Conservation (phyloP, 768 basidiomycete genomes). For the Leccinum olivaceopallidum region DNA sequence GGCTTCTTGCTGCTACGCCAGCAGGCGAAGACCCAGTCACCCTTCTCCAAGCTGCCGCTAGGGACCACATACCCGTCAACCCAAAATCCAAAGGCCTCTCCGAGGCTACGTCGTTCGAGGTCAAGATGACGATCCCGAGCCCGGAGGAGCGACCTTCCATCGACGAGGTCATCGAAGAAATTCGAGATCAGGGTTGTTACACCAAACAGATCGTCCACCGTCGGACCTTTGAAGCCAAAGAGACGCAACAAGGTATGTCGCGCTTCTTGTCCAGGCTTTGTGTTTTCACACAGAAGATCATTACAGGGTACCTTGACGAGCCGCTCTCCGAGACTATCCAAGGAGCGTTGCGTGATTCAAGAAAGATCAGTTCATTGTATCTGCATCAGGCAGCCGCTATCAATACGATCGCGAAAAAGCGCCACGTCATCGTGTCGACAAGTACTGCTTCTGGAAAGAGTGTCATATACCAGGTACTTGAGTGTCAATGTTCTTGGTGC, state of each 20-base stretch:
- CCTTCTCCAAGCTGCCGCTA: constrained; percentile 66
- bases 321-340: constrained; percentile 58
- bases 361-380: constrained; percentile 67
- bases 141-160: constrained; percentile 58
- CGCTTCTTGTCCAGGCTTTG: background rate
- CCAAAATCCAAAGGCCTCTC: constrained; percentile 32
- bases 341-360: constrained; percentile 54
- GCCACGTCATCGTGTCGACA: constrained; percentile 85
- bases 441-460: constrained; percentile 91
- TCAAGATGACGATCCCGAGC: constrained; percentile 34
- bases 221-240: constrained; percentile 53
- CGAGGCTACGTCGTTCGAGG: constrained; percentile 1
- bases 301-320: constrained; percentile 47
- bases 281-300: too few species aligned
- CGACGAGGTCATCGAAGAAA: constrained; percentile 54
- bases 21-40: constrained; percentile 57
- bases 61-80: constrained; percentile 70
- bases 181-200: constrained; percentile 65
- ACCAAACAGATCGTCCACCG: constrained; percentile 64
- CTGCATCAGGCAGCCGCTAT: constrained; percentile 73
- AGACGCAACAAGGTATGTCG: constrained; percentile 49
- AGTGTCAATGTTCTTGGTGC: background rate
- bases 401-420: constrained; percentile 52
- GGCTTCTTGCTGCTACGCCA: constrained; percentile 57
- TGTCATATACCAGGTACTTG: constrained; percentile 76